phyloP scores from a whole-genome alignment of 257 asterid species.

The Primulina eburnea region DNA sequence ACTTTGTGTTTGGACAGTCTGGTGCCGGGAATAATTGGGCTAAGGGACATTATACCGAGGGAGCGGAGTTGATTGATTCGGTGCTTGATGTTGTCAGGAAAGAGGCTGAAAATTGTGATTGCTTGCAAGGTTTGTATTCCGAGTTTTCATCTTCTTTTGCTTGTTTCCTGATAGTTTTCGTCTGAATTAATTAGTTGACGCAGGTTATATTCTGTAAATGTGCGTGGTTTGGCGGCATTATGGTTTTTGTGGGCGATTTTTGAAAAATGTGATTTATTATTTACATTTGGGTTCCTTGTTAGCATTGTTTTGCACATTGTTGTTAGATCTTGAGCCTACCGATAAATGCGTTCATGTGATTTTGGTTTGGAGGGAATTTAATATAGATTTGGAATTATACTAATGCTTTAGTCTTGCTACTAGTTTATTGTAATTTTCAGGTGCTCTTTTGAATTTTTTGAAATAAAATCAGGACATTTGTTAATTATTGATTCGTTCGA shows the following conservation, averaged over 20 bases:
- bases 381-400: neutral
- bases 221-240: neutral
- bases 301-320: neutral
- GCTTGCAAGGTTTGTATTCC: constrained; percentile 69
- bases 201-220: neutral
- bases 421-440: neutral
- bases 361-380: neutral
- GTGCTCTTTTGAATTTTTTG: constrained; percentile 5
- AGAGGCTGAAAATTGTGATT: constrained; percentile 87
- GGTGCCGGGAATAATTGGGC: constrained; percentile 97
- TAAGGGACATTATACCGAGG: constrained; percentile 85
- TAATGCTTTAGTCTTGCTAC: neutral
- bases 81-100: constrained; percentile 87
- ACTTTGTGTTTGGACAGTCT: constrained; percentile 84
- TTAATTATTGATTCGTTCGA: neutral
- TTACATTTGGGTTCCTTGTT: neutral
- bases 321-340: neutral
- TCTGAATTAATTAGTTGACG: neutral
- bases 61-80: constrained; percentile 84
- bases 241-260: neutral
- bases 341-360: neutral
- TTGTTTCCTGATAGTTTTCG: neutral
- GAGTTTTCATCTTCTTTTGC: neutral
- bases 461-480: neutral
- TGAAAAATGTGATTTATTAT: neutral